A percentile compares a stretch with the other conserved stretches of the same genome.
Conservation (phyloP, 768 basidiomycete genomes). For the Trametes cingulata region DNA sequence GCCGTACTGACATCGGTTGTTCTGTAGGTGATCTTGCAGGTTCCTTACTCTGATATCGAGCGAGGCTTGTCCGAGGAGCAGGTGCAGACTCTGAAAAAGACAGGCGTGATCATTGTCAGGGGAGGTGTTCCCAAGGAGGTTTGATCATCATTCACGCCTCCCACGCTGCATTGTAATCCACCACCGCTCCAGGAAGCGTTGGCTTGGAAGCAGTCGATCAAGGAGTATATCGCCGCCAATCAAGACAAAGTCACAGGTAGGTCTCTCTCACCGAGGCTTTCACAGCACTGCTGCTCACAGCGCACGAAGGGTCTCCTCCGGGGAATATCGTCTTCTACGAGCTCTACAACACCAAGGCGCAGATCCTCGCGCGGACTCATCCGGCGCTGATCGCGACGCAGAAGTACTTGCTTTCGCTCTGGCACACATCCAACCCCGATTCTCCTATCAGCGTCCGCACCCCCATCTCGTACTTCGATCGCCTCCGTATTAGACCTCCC, state of each 20-base stretch:
- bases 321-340: constrained; percentile 74
- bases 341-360: constrained; percentile 66
- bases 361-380: constrained; percentile 70
- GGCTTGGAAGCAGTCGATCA: constrained; percentile 55
- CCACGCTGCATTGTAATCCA: background rate
- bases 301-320: constrained; percentile 58
- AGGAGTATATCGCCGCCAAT: constrained; percentile 56
- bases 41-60: constrained; percentile 46
- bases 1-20: background rate
- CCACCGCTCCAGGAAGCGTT: constrained; percentile 49
- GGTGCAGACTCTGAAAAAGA: constrained; percentile 45
- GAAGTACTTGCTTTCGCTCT: constrained; percentile 55
- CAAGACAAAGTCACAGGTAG: constrained; percentile 48
- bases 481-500: constrained; percentile 69
- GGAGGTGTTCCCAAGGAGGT: constrained; percentile 59
- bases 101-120: constrained; percentile 57
- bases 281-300: background rate
- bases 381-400: constrained; percentile 59
- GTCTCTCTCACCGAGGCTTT: background rate
- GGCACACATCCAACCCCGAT: constrained; percentile 50
- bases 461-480: constrained; percentile 77
- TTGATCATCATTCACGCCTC: constrained; percentile 24
- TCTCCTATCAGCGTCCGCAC: constrained; percentile 49
- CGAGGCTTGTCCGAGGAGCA: constrained; percentile 49
- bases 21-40: constrained; percentile 51